These are phyloP conservation scores for Colletotrichum spinosum DNA, from an alignment of 2,329 filamentous ascomycete species.

Conservation along the genomic window DNA sequence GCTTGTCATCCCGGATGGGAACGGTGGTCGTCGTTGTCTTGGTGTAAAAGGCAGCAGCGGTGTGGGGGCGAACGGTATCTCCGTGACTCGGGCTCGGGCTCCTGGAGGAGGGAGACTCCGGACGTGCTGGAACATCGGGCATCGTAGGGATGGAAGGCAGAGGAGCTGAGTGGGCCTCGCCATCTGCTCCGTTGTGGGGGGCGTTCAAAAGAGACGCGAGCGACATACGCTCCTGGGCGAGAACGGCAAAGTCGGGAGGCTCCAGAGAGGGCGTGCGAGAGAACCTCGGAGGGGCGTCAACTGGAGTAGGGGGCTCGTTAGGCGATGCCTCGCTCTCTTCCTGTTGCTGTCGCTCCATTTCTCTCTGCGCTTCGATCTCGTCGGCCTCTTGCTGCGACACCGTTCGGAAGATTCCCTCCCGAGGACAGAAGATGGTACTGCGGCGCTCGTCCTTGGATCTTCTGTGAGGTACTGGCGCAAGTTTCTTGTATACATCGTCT, in stretches of 20 bases:
- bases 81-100: slow-evolving; percentile 20
- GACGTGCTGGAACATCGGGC: slow-evolving; percentile 44
- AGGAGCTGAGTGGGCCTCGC: slow-evolving; percentile 47
- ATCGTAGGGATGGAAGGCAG: slow-evolving; percentile 55
- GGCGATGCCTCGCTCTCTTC: slow-evolving; percentile 33
- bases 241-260: slow-evolving; percentile 68
- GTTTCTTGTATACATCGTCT: slow-evolving; percentile 33
- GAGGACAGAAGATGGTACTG: slow-evolving; percentile 69
- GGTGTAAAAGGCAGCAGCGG: slow-evolving; percentile 59
- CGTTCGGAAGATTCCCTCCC: slow-evolving; percentile 72
- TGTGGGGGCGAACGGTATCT: slow-evolving; percentile 54
- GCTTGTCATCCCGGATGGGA: slow-evolving; percentile 60
- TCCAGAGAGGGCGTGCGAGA: slow-evolving; percentile 72
- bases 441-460: slow-evolving; percentile 55
- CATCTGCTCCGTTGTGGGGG: slow-evolving; percentile 54
- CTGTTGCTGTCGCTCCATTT: slow-evolving; percentile 39
- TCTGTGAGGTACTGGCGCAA: slow-evolving; percentile 30
- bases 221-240: slow-evolving; percentile 66
- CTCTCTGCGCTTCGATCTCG: slow-evolving; percentile 51
- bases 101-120: slow-evolving; percentile 15
- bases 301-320: slow-evolving; percentile 47
- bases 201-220: slow-evolving; percentile 72
- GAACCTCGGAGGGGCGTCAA: slow-evolving; percentile 53
- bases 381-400: slow-evolving; percentile 66
- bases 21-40: slow-evolving; percentile 65